phyloP scores from a whole-genome alignment of 495 filamentous ascomycete species.

The Cairneyella variabilis region DNA sequence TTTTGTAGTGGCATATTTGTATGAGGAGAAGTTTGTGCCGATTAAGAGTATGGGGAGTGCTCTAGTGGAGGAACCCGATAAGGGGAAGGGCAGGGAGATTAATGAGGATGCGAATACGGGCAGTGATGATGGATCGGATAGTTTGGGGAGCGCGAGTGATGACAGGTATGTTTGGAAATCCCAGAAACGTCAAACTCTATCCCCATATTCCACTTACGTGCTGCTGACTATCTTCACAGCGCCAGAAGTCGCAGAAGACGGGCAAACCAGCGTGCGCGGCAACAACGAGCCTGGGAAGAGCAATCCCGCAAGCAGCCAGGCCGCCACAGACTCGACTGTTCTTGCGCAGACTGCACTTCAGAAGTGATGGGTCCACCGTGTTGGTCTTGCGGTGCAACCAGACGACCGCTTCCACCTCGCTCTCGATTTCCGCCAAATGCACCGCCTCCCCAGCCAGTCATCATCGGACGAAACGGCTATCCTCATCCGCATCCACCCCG shows the following conservation, averaged over 20 bases:
- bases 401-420: slow-evolving; percentile 30
- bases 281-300: slow-evolving; percentile 35
- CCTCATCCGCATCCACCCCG: slow-evolving; percentile 7
- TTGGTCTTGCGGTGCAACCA: slow-evolving; percentile 41
- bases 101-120: slow-evolving; percentile 24
- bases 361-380: slow-evolving; percentile 33
- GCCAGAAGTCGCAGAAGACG: slow-evolving; percentile 31
- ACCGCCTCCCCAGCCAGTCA: slow-evolving; percentile 9
- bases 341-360: slow-evolving; percentile 31
- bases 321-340: slow-evolving; percentile 37
- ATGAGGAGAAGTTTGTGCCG: slow-evolving; percentile 44
- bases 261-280: slow-evolving; percentile 32
- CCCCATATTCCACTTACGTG: background rate
- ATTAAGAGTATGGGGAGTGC: slow-evolving; percentile 35
- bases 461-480: slow-evolving; percentile 10
- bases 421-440: slow-evolving; percentile 11
- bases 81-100: slow-evolving; percentile 33
- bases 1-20: slow-evolving; percentile 45
- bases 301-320: slow-evolving; percentile 38
- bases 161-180: no score
- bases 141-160: slow-evolving; percentile 28
- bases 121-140: slow-evolving; percentile 33
- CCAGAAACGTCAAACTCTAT: no score
- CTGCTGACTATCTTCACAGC: slow-evolving; percentile 18
- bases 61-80: slow-evolving; percentile 30